These are phyloP conservation scores for Rhipidocladum racemiflorum DNA, from an alignment of 176 grass and related monocot genomes.

Conservation along the genomic window DNA sequence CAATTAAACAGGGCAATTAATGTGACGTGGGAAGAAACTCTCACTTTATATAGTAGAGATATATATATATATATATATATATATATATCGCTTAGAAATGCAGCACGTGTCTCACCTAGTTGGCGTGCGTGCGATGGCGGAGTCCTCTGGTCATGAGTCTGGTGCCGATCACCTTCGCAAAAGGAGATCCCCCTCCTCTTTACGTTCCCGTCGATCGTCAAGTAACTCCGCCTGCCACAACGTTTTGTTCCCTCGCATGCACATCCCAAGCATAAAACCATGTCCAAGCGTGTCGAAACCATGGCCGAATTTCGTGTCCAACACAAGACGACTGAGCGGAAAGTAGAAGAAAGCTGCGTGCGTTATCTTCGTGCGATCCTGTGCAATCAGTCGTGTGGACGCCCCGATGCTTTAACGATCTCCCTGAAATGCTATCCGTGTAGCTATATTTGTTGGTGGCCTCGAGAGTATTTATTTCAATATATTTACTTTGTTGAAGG, in stretches of 20 bases:
- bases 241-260: slow-evolving; percentile 10
- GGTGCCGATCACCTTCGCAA: neutral
- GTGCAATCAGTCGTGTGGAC: slow-evolving; percentile 7
- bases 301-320: neutral
- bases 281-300: neutral
- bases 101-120: neutral
- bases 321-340: neutral
- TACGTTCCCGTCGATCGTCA: neutral
- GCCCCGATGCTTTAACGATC: slow-evolving; percentile 6
- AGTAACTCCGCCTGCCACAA: neutral
- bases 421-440: neutral
- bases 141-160: no score
- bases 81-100: neutral
- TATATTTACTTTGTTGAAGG: no score
- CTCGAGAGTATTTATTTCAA: no score
- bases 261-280: neutral
- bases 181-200: neutral
- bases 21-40: no score
- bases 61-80: no score
- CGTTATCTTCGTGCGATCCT: slow-evolving; percentile 44
- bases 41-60: no score
- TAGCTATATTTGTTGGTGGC: no score
- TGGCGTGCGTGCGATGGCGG: neutral
- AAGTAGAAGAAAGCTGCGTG: slow-evolving; percentile 1
- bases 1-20: no score